phyloP scores from a whole-genome alignment of 2,329 filamentous ascomycete genomes.

The Talaromyces sp. region DNA sequence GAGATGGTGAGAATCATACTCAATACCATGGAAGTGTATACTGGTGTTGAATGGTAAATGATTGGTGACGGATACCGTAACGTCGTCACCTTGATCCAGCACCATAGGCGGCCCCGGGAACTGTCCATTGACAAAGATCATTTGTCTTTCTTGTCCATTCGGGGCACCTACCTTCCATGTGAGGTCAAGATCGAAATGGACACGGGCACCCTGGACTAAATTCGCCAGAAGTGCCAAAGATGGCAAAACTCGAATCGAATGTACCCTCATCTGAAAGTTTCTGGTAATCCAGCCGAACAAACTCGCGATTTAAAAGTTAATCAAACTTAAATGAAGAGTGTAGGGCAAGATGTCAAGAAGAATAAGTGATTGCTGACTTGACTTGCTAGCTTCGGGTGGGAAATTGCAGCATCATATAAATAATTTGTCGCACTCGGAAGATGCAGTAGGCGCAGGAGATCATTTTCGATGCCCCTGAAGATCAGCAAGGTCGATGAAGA shows the following conservation, averaged over 20 bases:
- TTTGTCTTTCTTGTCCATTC: conserved; percentile 25
- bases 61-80: conserved; percentile 23
- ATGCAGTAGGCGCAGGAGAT: background rate
- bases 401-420: conserved; percentile 7
- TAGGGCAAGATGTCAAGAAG: background rate
- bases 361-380: background rate
- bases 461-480: background rate
- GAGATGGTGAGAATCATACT: background rate
- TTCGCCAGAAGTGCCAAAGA: conserved; percentile 1
- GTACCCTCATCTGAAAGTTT: background rate
- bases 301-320: background rate
- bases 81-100: conserved; percentile 20
- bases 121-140: conserved; percentile 27
- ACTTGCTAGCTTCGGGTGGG: background rate
- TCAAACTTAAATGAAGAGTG: background rate
- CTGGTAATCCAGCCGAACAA: background rate
- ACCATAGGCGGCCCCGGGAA: conserved; percentile 25
- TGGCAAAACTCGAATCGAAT: background rate
- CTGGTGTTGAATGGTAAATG: conserved; percentile 23
- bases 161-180: conserved; percentile 22
- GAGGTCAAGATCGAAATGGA: conserved; percentile 21
- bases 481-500: background rate
- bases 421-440: background rate
- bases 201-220: conserved; percentile 10
- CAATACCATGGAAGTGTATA: conserved; percentile 27